Conservation (phyloP, 306 rosid genomes). For the Calophaca sinica region DNA sequence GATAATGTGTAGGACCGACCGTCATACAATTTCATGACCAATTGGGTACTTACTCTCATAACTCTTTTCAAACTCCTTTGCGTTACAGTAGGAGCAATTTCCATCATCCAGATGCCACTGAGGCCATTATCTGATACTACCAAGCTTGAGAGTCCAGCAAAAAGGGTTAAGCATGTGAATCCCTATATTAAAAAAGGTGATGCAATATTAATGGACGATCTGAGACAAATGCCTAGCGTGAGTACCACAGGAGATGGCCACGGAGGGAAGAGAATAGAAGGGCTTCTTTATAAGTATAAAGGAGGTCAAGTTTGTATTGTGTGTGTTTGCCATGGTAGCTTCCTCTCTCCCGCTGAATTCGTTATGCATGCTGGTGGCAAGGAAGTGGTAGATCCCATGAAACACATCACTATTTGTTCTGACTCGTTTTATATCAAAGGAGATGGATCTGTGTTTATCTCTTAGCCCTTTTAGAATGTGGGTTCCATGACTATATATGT, state of each 20-base stretch:
- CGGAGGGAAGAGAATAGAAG: constrained; percentile 63
- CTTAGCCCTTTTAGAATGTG: constrained; percentile 3
- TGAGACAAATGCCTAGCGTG: constrained; percentile 61
- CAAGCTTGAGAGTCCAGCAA: constrained; percentile 36
- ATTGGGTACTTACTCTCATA: background rate
- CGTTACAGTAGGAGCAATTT: constrained; percentile 24
- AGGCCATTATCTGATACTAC: background rate
- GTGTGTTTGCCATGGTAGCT: constrained; percentile 78
- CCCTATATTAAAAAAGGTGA: constrained; percentile 31
- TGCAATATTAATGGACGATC: constrained; percentile 46
- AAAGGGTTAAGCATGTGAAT: constrained; percentile 47
- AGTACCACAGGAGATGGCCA: constrained; percentile 64
- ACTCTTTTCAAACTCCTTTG: background rate
- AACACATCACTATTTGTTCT: constrained; percentile 58
- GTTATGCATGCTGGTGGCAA: constrained; percentile 70
- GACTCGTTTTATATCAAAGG: constrained; percentile 43
- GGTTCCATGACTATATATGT: background rate
- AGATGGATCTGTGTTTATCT: constrained; percentile 16
- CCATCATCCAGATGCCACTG: background rate
- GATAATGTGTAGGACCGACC: too few species aligned
- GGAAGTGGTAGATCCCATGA: constrained; percentile 68
- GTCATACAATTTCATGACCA: too few species aligned
- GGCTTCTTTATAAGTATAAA: constrained; percentile 60
- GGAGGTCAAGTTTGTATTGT: constrained; percentile 59
- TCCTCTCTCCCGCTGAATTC: constrained; percentile 72